Evolutionary conservation across 208 protist genomes (phyloP).

Genomic region (Crithidia bombi): DNA sequence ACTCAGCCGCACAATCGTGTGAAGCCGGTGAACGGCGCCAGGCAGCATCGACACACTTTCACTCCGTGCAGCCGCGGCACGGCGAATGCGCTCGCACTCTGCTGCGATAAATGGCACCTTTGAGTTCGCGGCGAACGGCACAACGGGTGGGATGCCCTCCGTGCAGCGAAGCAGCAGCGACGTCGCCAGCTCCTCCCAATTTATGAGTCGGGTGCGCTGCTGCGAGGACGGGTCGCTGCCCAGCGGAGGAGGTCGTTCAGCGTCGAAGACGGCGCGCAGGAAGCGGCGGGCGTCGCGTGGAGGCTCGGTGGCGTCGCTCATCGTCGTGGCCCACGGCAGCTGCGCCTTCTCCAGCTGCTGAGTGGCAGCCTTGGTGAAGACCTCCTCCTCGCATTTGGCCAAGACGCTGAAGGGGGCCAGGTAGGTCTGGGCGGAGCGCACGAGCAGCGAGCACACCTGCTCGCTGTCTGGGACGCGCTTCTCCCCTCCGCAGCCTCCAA

Average conservation of each 20-base stretch:
- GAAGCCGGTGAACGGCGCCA: slow-evolving; percentile 29
- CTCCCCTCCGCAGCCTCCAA: slow-evolving; percentile 24
- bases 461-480: slow-evolving; percentile 8
- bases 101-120: slow-evolving; percentile 20
- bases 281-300: slow-evolving; percentile 16
- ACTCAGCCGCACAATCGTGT: slow-evolving; percentile 24
- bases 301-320: slow-evolving; percentile 14
- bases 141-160: slow-evolving; percentile 12
- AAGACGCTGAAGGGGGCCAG: slow-evolving; percentile 25
- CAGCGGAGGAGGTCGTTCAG: slow-evolving; percentile 31
- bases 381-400: slow-evolving; percentile 25
- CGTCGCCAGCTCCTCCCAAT: slow-evolving; percentile 1
- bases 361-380: neutral
- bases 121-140: neutral
- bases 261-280: slow-evolving; percentile 22
- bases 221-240: slow-evolving; percentile 30
- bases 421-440: slow-evolving; percentile 17
- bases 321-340: slow-evolving; percentile 16
- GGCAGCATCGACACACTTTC: slow-evolving; percentile 15
- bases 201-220: slow-evolving; percentile 24
- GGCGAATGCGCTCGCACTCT: slow-evolving; percentile 23
- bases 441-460: slow-evolving; percentile 12
- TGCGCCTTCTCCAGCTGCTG: slow-evolving; percentile 29
- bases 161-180: slow-evolving; percentile 13
- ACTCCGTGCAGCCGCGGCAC: slow-evolving; percentile 4